Percentiles rank a stretch among this genome's conserved stretches.
Conservation (phyloP, 441 rosid genomes). For the Brassica hybrid region DNA sequence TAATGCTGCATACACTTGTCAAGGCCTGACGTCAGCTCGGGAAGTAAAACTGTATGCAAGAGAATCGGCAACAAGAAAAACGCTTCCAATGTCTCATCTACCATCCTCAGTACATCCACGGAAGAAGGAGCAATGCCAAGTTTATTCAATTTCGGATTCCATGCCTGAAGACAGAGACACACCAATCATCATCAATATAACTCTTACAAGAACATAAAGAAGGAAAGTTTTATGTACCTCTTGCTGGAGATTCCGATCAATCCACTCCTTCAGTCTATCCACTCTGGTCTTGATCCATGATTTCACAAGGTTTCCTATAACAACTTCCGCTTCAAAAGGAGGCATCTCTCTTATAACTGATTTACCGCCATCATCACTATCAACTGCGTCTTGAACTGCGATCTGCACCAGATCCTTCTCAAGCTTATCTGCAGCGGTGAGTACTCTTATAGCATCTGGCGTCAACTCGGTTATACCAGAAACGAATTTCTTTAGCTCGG, state of each 20-base stretch:
- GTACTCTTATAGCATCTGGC: conserved; percentile 70
- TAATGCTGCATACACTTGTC: conserved; percentile 69
- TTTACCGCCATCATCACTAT: conserved; percentile 85
- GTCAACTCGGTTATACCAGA: conserved; percentile 65
- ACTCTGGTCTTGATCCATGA: conserved; percentile 70
- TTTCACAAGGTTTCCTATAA: conserved; percentile 60
- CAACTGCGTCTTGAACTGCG: conserved; percentile 76
- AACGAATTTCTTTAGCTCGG: conserved; percentile 58
- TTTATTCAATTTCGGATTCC: conserved; percentile 68
- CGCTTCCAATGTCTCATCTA: conserved; percentile 78
- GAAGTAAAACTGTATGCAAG: conserved; percentile 62
- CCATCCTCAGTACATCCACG: conserved; percentile 65
- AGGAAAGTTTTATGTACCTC: conserved; percentile 50
- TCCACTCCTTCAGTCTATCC: conserved; percentile 77
- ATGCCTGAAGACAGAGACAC: conserved; percentile 48
- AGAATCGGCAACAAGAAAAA: conserved; percentile 74
- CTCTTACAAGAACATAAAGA: conserved; percentile 6
- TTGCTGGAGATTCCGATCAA: conserved; percentile 65
- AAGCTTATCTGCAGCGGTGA: conserved; percentile 68
- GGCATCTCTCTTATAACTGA: conserved; percentile 80
- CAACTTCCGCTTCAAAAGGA: conserved; percentile 73
- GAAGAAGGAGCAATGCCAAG: conserved; percentile 65
- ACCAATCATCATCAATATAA: background rate
- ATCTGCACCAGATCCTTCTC: conserved; percentile 85
- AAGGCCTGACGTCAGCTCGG: conserved; percentile 60